Conservation (phyloP, 2,329 filamentous ascomycete species). For the Chalara sp. region DNA sequence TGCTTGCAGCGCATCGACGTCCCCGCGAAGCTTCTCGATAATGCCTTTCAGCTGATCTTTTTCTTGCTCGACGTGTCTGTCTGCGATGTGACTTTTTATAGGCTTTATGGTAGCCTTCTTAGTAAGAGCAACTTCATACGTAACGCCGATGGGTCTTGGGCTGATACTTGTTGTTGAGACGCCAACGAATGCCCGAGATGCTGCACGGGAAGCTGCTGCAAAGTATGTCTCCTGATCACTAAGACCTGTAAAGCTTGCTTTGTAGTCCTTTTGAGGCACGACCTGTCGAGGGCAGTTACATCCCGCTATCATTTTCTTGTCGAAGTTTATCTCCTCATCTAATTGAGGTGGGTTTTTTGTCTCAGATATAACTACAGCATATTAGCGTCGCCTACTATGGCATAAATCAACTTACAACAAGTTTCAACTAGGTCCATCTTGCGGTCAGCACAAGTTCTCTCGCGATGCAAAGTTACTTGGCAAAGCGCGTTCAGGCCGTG, state of each 20-base stretch:
- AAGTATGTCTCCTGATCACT: conserved; percentile 9
- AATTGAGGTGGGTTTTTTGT: neutral
- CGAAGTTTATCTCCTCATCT: neutral
- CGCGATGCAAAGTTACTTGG: conserved; percentile 11
- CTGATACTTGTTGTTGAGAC: conserved; percentile 1
- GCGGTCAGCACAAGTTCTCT: conserved; percentile 8
- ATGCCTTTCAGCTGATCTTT: no score
- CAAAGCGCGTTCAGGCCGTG: neutral
- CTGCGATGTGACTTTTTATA: no score
- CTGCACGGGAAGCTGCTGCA: conserved; percentile 7
- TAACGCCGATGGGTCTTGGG: neutral
- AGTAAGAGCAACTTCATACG: no score
- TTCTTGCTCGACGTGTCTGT: no score
- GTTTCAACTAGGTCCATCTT: conserved; percentile 3
- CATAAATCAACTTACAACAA: neutral
- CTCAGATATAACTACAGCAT: neutral
- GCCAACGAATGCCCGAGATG: conserved; percentile 7
- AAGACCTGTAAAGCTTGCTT: conserved; percentile 4
- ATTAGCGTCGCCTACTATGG: no score
- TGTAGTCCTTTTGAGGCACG: neutral
- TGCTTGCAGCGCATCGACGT: no score
- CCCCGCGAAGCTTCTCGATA: no score
- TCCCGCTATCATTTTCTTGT: neutral
- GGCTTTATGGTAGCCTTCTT: no score
- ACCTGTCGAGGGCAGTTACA: conserved; percentile 6